Percentiles rank a stretch among this genome's conserved stretches.
Evolutionary conservation across 345 rosid species (phyloP).

Genomic region (Gossypium sturtianum): DNA sequence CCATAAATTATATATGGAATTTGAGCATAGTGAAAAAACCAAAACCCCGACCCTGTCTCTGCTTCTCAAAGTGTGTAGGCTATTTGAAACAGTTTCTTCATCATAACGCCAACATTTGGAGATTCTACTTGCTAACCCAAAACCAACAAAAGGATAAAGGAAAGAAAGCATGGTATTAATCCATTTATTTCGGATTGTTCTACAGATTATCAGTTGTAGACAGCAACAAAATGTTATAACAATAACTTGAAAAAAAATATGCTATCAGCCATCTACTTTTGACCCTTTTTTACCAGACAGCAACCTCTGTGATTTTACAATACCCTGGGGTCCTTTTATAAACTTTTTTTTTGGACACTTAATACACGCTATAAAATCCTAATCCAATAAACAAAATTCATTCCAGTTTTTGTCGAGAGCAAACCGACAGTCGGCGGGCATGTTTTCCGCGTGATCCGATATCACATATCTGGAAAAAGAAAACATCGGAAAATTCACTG

Average conservation of each 20-base stretch:
- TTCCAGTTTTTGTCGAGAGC: not conserved
- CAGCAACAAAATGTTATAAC: not conserved
- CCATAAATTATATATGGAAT: no score
- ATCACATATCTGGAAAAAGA: not conserved
- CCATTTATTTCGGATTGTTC: constrained; percentile 2
- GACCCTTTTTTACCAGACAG: not conserved
- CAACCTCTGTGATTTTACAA: not conserved
- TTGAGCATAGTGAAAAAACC: no score
- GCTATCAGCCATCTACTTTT: constrained; percentile 1
- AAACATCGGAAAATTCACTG: not conserved
- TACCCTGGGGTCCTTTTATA: no score
- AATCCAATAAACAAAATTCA: not conserved
- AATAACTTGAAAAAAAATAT: not conserved
- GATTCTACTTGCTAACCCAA: not conserved
- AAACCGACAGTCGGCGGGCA: not conserved
- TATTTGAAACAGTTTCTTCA: not conserved
- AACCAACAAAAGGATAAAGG: not conserved
- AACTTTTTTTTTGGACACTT: no score
- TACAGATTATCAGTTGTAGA: not conserved
- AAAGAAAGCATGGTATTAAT: not conserved
- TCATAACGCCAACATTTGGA: no score
- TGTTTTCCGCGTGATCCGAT: not conserved
- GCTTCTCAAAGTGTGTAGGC: no score
- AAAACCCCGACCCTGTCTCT: no score
- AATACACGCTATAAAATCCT: no score